A percentile compares a stretch with the other conserved stretches of the same genome.
phyloP scores from a whole-genome alignment of 1,284 basidiomycete genomes.

The Trametes sp. region DNA sequence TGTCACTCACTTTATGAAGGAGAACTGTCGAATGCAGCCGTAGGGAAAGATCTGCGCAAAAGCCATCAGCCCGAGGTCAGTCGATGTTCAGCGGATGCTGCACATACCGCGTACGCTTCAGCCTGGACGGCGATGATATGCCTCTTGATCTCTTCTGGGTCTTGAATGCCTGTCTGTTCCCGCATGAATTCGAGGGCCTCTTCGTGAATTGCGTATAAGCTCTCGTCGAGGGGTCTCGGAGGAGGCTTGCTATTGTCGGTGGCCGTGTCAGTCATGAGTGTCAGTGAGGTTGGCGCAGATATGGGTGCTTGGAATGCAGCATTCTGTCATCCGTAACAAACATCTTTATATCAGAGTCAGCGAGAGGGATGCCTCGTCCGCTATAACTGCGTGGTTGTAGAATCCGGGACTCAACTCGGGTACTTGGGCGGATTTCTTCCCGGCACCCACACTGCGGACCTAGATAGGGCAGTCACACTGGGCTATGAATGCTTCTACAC shows the following conservation, averaged over 20 bases:
- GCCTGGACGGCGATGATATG: conserved; percentile 54
- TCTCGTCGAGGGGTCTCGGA: conserved; percentile 25
- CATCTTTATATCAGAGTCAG: not conserved
- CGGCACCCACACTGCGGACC: conserved; percentile 5
- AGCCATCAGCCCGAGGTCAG: not conserved
- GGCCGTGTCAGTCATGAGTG: not conserved
- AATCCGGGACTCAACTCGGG: not conserved
- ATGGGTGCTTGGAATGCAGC: not conserved
- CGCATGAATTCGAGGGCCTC: conserved; percentile 50
- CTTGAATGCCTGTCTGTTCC: conserved; percentile 48
- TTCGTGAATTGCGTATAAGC: conserved; percentile 31
- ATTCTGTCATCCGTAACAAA: not conserved
- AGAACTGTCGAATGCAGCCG: conserved; percentile 27
- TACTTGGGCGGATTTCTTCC: not conserved
- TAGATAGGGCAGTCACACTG: not conserved
- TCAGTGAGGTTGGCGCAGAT: not conserved
- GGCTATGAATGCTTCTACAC: not conserved
- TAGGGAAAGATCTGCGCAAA: conserved; percentile 24
- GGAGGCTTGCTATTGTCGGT: not conserved
- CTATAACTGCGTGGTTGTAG: not conserved
- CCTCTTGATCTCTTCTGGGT: conserved; percentile 49
- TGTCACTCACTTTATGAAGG: conserved; percentile 24
- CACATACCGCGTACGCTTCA: conserved; percentile 33
- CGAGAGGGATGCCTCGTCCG: not conserved
- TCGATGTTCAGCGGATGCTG: not conserved